phyloP scores from a whole-genome alignment of 1,284 basidiomycete species.

The Melampsora larici-populina region DNA sequence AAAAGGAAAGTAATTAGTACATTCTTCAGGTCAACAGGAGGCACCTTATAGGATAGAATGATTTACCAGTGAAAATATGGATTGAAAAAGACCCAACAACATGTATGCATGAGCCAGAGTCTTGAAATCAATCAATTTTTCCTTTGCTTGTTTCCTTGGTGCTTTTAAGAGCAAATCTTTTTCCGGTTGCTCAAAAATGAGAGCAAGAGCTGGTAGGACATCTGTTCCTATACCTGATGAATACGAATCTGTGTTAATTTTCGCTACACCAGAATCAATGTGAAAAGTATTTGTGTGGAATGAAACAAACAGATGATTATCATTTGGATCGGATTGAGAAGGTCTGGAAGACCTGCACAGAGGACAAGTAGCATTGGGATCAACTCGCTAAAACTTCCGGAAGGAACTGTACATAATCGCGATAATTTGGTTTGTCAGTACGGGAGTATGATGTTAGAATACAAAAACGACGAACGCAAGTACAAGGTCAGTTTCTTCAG shows the following conservation, averaged over 20 bases:
- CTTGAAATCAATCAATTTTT: conserved; percentile 57
- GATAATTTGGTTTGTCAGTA: too few relatives aligned
- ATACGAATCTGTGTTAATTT: too few relatives aligned
- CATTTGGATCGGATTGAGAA: conserved; percentile 60
- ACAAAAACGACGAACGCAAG: too few relatives aligned
- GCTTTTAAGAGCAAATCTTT: conserved; percentile 61
- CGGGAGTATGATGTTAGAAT: too few relatives aligned
- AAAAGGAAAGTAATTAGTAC: too few relatives aligned
- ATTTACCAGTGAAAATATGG: conserved; percentile 59
- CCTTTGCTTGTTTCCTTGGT: conserved; percentile 63
- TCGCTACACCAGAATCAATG: too few relatives aligned
- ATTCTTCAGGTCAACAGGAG: too few relatives aligned
- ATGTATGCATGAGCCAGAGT: conserved; percentile 66
- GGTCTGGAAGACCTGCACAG: conserved; percentile 59
- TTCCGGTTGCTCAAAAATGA: conserved; percentile 64
- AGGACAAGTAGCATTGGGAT: conserved; percentile 65
- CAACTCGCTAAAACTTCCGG: conserved; percentile 64
- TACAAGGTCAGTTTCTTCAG: conserved; percentile 58
- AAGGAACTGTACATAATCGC: conserved; percentile 46
- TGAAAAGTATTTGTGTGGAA: too few relatives aligned
- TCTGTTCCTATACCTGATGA: conserved; percentile 55
- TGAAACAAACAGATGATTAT: conserved; percentile 61
- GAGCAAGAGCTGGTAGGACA: conserved; percentile 59
- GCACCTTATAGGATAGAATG: too few relatives aligned
- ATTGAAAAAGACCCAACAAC: conserved; percentile 64